Evolutionary conservation across 192 early-diverging fungal species (phyloP), one percentile per base, ranked within the genome.

Genomic region (Linnemannia exigua): DNA sequence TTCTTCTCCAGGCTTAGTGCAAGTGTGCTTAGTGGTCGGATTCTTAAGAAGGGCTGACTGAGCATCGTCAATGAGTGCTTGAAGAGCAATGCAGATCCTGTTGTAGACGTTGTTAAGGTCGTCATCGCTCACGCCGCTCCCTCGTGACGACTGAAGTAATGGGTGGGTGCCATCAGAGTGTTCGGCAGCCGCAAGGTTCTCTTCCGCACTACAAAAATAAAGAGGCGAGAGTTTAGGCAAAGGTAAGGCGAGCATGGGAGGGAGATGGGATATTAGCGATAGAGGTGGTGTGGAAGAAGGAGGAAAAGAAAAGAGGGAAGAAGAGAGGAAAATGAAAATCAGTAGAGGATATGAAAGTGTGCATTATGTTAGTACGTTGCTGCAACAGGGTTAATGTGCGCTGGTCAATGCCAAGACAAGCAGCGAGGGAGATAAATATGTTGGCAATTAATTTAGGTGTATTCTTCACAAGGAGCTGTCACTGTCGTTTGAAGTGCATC

Each of bases 51-150:
- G 74, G 4, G 84, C 74, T 7, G 58, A 54, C 35, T 86, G 78
- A 1, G 84, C 84, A 25, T 79, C 84, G 11, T 70, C 68, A 22
- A 86, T 86, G 28, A 86, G 47, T 0, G 70, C 17, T 35, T 86
- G 84, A 17, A 86, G 41, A 11, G 78, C 69, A 12, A 68, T 37
- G 36, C 84, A 86, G 25, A 86, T 86, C 44, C 84, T 68, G 47
- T 80, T 86, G 70, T 86, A 86, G 22, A 80, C 74, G 14, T 74
- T 48, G 48, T 76, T 80, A 7, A 74, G 63, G 46, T 86, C 84
- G 47, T 79, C 77, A 5, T 79, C 75, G 31, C 33, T 35, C n/a
- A 16, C 41, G 31, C 17, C 17, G 11, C 47, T 33, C 16, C 28
- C 38, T 33, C 19, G 48, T 20, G 16, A 22, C 1, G 75, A 20